A percentile compares a stretch with the other conserved stretches of the same genome.
phyloP scores from a whole-genome alignment of 2,329 filamentous ascomycete genomes.

The Amauroascus verrucosus region DNA sequence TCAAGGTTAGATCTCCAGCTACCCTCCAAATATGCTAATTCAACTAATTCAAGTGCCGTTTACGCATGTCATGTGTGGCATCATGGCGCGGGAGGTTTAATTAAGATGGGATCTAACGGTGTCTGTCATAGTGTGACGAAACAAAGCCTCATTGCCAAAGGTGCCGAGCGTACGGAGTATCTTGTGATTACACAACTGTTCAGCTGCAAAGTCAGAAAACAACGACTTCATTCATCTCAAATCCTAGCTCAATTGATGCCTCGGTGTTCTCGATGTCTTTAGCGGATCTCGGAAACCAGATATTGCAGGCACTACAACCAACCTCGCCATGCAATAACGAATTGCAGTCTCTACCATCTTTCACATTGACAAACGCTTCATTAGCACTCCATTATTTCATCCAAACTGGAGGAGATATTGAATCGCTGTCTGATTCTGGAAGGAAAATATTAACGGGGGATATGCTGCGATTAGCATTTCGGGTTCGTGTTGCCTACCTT shows the following conservation, averaged over 20 bases:
- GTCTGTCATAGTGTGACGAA: constrained; percentile 26
- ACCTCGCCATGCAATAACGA: constrained; percentile 2
- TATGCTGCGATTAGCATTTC: constrained; percentile 25
- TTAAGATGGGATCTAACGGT: neutral
- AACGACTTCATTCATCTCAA: constrained; percentile 2
- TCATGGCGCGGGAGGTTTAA: neutral
- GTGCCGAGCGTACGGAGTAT: constrained; percentile 24
- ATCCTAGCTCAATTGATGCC: neutral
- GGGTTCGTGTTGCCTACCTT: constrained; percentile 19
- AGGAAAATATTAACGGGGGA: constrained; percentile 20
- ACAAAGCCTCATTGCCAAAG: constrained; percentile 25
- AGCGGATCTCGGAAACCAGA: constrained; percentile 11
- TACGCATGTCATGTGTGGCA: neutral
- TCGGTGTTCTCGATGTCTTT: constrained; percentile 10
- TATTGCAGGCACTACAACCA: constrained; percentile 22
- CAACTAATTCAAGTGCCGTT: neutral
- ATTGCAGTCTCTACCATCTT: constrained; percentile 1
- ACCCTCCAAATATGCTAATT: neutral
- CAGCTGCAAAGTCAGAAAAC: neutral
- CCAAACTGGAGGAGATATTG: constrained; percentile 14
- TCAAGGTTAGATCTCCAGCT: constrained; percentile 27
- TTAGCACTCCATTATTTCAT: constrained; percentile 26
- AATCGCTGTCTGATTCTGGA: constrained; percentile 14
- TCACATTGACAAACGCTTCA: constrained; percentile 12
- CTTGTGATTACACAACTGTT: constrained; percentile 23